Percentiles rank a stretch among this genome's conserved stretches.
These are phyloP conservation scores for Sarocladium kiliense DNA, from an alignment of 2,329 filamentous ascomycete genomes.

Conservation along the genomic window DNA sequence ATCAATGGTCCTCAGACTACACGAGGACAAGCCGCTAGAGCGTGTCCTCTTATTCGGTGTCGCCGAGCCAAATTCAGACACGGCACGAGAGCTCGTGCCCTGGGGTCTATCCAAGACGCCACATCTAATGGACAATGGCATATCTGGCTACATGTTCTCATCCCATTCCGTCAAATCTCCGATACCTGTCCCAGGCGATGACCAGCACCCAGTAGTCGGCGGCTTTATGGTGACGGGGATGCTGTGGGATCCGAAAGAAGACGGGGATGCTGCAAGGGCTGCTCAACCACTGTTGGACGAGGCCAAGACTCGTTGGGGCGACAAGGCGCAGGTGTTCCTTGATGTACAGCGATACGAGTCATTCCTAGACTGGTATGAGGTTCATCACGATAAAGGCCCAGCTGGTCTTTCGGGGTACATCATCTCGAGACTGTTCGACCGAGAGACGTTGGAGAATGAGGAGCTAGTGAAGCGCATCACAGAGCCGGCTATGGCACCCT, in stretches of 20 bases:
- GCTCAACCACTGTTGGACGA: slow-evolving; percentile 1
- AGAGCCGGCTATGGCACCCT: slow-evolving; percentile 21
- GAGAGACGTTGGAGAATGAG: slow-evolving; percentile 26
- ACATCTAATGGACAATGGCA: slow-evolving; percentile 41
- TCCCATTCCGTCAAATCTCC: slow-evolving; percentile 18
- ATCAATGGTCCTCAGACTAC: slow-evolving; percentile 48
- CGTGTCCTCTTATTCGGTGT: slow-evolving; percentile 21
- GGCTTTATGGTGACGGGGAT: slow-evolving; percentile 25
- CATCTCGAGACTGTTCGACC: slow-evolving; percentile 40
- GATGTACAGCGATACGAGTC: slow-evolving; percentile 26
- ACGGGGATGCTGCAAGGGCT: neutral
- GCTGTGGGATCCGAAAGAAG: neutral
- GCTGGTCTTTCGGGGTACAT: slow-evolving; percentile 31
- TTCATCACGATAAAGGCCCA: slow-evolving; percentile 27
- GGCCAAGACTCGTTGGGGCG: neutral
- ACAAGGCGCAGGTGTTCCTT: neutral
- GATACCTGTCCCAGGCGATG: slow-evolving; percentile 6
- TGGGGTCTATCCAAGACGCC: slow-evolving; percentile 43
- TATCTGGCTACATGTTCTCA: slow-evolving; percentile 42
- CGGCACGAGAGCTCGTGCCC: slow-evolving; percentile 37
- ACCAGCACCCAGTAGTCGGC: slow-evolving; percentile 18
- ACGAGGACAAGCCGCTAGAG: slow-evolving; percentile 16
- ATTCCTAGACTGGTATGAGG: slow-evolving; percentile 32
- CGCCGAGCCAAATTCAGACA: slow-evolving; percentile 17
- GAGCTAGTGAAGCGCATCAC: slow-evolving; percentile 29